A percentile compares a stretch with the other conserved stretches of the same genome.
Evolutionary conservation across 192 early-diverging fungal species (phyloP).

Genomic region (Linnemannia schmuckeri): DNA sequence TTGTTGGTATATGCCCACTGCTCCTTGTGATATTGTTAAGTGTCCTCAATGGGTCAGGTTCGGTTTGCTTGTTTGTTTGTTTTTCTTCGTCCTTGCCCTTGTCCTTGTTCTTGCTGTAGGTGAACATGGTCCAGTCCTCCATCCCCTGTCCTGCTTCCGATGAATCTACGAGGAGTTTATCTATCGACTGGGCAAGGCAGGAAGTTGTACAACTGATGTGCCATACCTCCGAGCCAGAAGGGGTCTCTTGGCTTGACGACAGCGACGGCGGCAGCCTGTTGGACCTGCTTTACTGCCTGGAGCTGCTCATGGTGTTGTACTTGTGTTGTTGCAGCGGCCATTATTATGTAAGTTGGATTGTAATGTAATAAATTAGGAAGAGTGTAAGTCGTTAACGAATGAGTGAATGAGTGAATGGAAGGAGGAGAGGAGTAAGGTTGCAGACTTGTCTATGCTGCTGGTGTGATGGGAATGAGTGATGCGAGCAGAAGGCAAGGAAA

Average conservation of each 20-base stretch:
- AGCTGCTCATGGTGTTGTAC: constrained; percentile 21
- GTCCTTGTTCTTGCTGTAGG: no score
- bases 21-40: background rate
- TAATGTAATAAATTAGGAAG: background rate
- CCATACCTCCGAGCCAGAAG: constrained; percentile 66
- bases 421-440: background rate
- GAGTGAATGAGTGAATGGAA: background rate
- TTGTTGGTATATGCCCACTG: background rate
- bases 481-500: background rate
- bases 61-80: constrained; percentile 1
- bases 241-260: constrained; percentile 51
- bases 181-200: background rate
- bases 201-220: background rate
- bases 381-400: background rate
- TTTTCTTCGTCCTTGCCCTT: background rate
- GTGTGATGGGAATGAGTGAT: background rate
- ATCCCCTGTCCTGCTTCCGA: background rate
- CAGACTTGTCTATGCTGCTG: background rate
- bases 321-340: constrained; percentile 34
- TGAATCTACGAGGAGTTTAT: background rate
- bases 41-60: background rate
- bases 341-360: constrained; percentile 2
- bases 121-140: background rate
- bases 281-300: constrained; percentile 20
- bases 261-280: background rate